Conservation (phyloP, 441 rosid species). For the Erysimum cheiri region DNA sequence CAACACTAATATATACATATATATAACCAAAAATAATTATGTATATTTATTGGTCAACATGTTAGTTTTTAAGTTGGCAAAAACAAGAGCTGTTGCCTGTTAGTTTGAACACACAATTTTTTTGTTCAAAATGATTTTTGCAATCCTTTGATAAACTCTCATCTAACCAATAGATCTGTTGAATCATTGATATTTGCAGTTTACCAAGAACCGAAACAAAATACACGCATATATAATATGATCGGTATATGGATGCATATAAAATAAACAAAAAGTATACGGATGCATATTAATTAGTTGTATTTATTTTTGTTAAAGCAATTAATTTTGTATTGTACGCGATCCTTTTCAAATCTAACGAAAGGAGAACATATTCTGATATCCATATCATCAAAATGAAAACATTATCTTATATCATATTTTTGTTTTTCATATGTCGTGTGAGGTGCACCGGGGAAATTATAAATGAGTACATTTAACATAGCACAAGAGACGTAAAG, state of each 20-base stretch:
- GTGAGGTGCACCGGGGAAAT: slow-evolving; percentile 24
- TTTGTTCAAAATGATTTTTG: background rate
- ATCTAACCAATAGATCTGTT: background rate
- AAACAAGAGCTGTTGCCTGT: background rate
- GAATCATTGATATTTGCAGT: slow-evolving; percentile 8
- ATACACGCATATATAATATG: background rate
- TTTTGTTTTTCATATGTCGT: slow-evolving; percentile 33
- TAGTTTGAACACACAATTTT: background rate
- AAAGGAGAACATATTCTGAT: background rate
- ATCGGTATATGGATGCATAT: background rate
- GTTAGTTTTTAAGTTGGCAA: background rate
- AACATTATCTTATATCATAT: slow-evolving; percentile 24
- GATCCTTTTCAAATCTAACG: background rate
- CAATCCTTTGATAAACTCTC: background rate
- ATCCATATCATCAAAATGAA: slow-evolving; percentile 25
- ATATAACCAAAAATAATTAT: no score
- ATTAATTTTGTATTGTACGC: background rate
- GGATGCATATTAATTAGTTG: no score
- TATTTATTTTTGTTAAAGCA: no score
- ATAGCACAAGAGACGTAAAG: slow-evolving; percentile 50
- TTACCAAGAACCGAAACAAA: background rate
- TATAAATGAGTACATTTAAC: slow-evolving; percentile 50
- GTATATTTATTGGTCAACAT: background rate
- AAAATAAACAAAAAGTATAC: background rate
- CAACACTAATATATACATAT: background rate